Base-by-base conservation (phyloP, 2,329 filamentous ascomycete genomes). In the Ampelomyces quisqualis region DNA sequence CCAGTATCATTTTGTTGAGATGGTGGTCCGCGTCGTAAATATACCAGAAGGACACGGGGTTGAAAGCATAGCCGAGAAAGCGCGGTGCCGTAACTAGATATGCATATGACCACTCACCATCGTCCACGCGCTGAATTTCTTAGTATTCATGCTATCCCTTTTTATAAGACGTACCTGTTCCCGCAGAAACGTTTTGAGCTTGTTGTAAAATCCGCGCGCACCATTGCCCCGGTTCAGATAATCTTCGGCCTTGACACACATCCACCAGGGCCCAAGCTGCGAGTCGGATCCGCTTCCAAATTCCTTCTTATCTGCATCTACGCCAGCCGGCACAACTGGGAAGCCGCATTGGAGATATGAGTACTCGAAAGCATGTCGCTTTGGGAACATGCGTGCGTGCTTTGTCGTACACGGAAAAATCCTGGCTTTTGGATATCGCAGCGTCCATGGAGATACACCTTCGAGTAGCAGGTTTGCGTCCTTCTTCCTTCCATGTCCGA, bases 11-110 rank as follows among this genome's bases (percentile, higher is more conserved):
- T 40, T 81, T 81, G 17, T 73, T 76, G 10, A 90, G 71, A 5
- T 75, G 65, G 42, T 77, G 76, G 7, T 78, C 65, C 0, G 67
- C 51, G 9, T 81, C 77, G 60, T 90, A 90, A 2, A 90, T 75
- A 51, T 89, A 88, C 84, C 86, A 90, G 55, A 90, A 86, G 0
- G 85, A 89, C 2, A 86, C 82, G 0, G 85, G 85, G 53, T 88
- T 90, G 67, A 87, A 88, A 15, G 80, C 78, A 58, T 86, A 86
- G 3, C 83, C 82, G 5, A 87, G 62, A 46, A 88, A 84, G 20
- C 77, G 76, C 4, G 85, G 79, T 3, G 84, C 83, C 2, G 86
- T 90, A 15, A 88, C 73, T 3, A 90, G 71, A 53, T 88, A 89
- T 0, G 81, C 84, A 55, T 82, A 74, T 8, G 82, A 79, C 67